phyloP scores from a whole-genome alignment of 1,284 basidiomycete species.

The Polyporus tsugae region DNA sequence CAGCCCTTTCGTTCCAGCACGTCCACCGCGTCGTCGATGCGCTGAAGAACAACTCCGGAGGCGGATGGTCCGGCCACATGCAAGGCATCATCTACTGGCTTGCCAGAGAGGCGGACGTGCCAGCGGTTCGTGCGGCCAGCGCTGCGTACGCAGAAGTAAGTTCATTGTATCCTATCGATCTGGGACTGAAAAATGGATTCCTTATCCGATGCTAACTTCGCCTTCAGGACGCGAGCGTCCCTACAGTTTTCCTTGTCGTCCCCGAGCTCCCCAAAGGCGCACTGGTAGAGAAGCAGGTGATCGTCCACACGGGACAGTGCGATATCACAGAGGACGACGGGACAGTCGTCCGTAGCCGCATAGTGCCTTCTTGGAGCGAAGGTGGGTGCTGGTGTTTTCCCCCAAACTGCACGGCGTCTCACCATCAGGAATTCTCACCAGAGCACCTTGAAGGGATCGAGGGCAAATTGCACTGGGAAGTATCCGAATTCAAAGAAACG shows the following conservation, averaged over 20 bases:
- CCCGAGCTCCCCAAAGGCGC: constrained; percentile 82
- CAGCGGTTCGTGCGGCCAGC: constrained; percentile 54
- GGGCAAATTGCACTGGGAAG: constrained; percentile 53
- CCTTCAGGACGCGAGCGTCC: constrained; percentile 40
- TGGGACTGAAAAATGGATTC: background rate
- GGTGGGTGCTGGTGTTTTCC: constrained; percentile 43
- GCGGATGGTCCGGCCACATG: constrained; percentile 67
- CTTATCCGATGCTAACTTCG: background rate
- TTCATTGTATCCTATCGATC: background rate
- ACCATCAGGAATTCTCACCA: background rate
- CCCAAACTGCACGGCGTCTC: background rate
- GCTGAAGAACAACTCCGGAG: constrained; percentile 60
- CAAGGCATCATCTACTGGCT: constrained; percentile 78
- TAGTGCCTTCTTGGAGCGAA: constrained; percentile 47
- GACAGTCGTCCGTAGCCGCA: constrained; percentile 45
- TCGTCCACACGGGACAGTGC: constrained; percentile 71
- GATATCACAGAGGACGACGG: constrained; percentile 56
- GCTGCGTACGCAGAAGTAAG: constrained; percentile 41
- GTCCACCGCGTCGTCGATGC: constrained; percentile 73
- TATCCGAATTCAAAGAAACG: constrained; percentile 50
- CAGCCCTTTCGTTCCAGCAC: constrained; percentile 85
- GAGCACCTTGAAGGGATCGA: constrained; percentile 19
- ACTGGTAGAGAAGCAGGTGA: constrained; percentile 74
- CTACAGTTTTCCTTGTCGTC: constrained; percentile 75
- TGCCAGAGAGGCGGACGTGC: constrained; percentile 48